Base-by-base conservation (phyloP, 148 eudicot genomes). In the Rhododendron kiyosumense region DNA sequence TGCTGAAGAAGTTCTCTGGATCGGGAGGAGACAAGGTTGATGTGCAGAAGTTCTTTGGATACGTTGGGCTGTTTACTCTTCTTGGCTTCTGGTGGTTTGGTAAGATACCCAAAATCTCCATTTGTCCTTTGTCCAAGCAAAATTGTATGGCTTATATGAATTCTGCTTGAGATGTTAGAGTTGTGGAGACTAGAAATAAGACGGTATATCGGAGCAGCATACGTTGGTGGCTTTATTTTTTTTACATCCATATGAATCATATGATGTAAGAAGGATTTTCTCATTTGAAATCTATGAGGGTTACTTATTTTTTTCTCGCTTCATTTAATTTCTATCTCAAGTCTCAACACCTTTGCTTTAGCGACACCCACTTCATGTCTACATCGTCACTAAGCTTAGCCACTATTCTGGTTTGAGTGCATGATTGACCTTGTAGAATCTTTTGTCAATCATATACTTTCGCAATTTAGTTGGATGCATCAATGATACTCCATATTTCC, bases 61-160 rank as follows among this genome's bases (percentile, higher is more conserved):
- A 86, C 83, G 78, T 90, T 28, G 92, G 89, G 32, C 85, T 90
- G 18, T 89, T 87, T 65, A 85, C 89, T 43, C 89, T 90, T 69
- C 38, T 90, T 69, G 92, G 92, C 17, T 88, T 90, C 57, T 90
- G 92, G 91, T 90, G 90, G 92, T 87, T 90, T 26, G 88, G 92
- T 89, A 79, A 73, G 76, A 48, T 51, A 48, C 63, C 79, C 22
- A 69, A 65, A 65, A n/a, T 61, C 38, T 67, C 43, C 32, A 38
- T 82, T 82, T 63, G 41, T 41, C 74, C n/a, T 10, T 57, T 4
- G 45, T 28, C 7, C 43, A 10, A 11, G 84, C 49, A 82, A 59
- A 17, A 32, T 22, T 22, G 12, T 82, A 12, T 8, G 67, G 45
- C 28, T 32, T 30, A 7, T 0, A 32, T 18, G 65, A 81, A 52